Conservation (phyloP, 768 basidiomycete genomes). For the Fistulinella prunicolor region DNA sequence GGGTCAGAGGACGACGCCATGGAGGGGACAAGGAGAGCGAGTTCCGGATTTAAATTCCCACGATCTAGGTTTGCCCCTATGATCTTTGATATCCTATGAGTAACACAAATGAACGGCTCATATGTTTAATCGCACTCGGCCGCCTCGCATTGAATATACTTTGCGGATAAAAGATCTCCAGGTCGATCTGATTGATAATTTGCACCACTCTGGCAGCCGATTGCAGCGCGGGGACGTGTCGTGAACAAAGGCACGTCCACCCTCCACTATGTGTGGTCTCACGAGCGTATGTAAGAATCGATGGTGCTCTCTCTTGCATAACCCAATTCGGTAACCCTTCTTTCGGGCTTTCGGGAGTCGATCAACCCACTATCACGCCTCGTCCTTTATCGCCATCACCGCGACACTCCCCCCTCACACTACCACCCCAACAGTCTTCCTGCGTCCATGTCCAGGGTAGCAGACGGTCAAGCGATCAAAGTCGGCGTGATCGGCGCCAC, state of each 20-base stretch:
- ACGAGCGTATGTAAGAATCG: too few species aligned
- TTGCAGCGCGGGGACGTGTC: too few species aligned
- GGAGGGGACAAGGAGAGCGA: background rate
- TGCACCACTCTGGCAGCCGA: too few species aligned
- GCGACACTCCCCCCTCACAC: background rate
- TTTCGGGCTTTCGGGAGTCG: background rate
- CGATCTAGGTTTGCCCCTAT: background rate
- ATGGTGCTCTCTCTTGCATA: too few species aligned
- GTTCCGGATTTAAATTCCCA: background rate
- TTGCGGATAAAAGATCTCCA: too few species aligned
- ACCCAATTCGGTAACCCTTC: too few species aligned
- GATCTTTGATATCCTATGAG: too few species aligned
- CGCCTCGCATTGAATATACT: too few species aligned
- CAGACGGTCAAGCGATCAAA: constrained; percentile 30
- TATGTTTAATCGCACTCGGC: background rate
- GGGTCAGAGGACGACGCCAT: constrained; percentile 51
- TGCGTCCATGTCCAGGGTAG: constrained; percentile 22
- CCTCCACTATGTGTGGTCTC: too few species aligned
- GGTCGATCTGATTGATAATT: too few species aligned
- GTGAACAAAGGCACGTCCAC: too few species aligned
- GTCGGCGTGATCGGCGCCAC: constrained; percentile 88
- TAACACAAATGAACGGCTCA: background rate
- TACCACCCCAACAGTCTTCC: constrained; percentile 1
- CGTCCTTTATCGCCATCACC: constrained; percentile 2
- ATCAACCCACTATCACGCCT: background rate